Conservation (phyloP, 257 asterid genomes). For the Solanum bulbocastanum region DNA sequence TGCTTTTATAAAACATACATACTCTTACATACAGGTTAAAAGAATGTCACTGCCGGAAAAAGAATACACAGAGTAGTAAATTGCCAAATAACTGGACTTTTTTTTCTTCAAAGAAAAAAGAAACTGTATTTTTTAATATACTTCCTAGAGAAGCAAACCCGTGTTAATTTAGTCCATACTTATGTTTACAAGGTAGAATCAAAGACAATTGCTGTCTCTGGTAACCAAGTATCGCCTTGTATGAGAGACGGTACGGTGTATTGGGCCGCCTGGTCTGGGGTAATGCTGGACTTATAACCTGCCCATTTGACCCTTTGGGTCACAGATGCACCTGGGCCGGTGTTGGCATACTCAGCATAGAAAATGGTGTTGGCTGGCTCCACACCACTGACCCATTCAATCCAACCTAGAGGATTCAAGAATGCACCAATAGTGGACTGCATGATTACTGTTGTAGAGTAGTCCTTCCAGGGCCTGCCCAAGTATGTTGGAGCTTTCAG, state of each 20-base stretch:
- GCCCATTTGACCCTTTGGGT: constrained; percentile 49
- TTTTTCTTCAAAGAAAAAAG: not conserved
- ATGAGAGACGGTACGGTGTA: constrained; percentile 43
- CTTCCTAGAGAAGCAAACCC: not conserved
- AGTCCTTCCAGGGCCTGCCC: constrained; percentile 75
- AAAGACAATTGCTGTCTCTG: constrained; percentile 21
- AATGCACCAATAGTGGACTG: constrained; percentile 33
- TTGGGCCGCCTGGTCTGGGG: constrained; percentile 26
- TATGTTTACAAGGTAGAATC: constrained; percentile 16
- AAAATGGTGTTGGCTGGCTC: constrained; percentile 47
- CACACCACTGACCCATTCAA: constrained; percentile 28
- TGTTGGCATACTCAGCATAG: constrained; percentile 59
- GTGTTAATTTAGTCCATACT: not conserved
- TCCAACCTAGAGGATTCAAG: constrained; percentile 61
- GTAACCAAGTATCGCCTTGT: constrained; percentile 48
- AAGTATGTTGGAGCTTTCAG: constrained; percentile 34
- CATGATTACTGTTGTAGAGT: constrained; percentile 51
- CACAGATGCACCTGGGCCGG: constrained; percentile 48
- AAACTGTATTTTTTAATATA: not conserved
- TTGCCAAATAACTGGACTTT: not conserved
- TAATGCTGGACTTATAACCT: constrained; percentile 35
- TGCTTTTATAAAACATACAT: not conserved
- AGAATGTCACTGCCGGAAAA: not conserved
- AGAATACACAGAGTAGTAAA: not conserved
- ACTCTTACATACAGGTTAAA: not conserved